These are phyloP conservation scores for Xylariaceae sp. DNA, from an alignment of 2,329 filamentous ascomycete species.

Conservation along the genomic window DNA sequence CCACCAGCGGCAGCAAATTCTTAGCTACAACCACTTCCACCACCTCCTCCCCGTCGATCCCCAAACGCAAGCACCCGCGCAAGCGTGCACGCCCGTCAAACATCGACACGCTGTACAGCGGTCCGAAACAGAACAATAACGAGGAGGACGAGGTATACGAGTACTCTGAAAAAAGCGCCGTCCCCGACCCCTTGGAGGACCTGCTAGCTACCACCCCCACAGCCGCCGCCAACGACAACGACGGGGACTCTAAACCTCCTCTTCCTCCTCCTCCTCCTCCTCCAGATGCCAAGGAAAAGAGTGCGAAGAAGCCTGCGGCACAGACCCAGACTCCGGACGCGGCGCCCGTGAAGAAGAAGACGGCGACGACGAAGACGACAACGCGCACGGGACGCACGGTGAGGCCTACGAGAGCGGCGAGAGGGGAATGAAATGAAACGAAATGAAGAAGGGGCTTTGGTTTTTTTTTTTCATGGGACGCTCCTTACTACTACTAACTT, in stretches of 20 bases:
- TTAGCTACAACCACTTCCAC: too few species aligned
- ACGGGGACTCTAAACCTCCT: too few species aligned
- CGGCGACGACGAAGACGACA: background rate
- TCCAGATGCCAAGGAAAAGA: background rate
- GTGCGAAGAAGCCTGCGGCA: background rate
- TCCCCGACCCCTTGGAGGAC: conserved; percentile 14
- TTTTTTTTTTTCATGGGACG: too few species aligned
- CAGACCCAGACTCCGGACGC: background rate
- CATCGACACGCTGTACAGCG: background rate
- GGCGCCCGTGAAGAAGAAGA: background rate
- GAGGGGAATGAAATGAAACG: too few species aligned
- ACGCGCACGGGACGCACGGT: conserved; percentile 6
- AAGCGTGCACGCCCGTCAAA: conserved; percentile 1
- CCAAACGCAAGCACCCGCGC: too few species aligned
- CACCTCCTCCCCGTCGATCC: too few species aligned
- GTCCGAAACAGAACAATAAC: background rate
- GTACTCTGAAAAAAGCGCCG: conserved; percentile 24
- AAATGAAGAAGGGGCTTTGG: too few species aligned
- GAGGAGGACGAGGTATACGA: conserved; percentile 18
- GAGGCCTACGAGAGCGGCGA: conserved; percentile 1
- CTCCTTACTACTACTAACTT: too few species aligned
- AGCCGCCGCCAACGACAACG: too few species aligned
- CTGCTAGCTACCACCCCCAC: too few species aligned
- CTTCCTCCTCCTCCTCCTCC: background rate
- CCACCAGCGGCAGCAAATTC: too few species aligned